Percentiles rank a stretch among this genome's conserved stretches.
Conservation (phyloP, 495 filamentous ascomycete genomes). For the Hyaloscypha finlandica region DNA sequence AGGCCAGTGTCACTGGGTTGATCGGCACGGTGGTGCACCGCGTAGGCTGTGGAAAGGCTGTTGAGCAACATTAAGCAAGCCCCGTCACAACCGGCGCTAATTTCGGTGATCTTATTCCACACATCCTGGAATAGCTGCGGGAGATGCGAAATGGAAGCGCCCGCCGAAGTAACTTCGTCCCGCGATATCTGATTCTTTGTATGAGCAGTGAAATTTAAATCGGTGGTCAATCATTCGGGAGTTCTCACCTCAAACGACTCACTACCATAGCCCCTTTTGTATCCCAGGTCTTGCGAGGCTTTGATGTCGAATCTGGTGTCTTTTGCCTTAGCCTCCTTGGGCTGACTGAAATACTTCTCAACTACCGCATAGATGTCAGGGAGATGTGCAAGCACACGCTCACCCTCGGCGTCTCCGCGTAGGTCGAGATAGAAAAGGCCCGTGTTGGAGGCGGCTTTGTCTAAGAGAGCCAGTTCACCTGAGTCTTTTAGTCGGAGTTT, state of each 20-base stretch:
- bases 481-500: slow-evolving; percentile 14
- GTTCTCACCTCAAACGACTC: slow-evolving; percentile 23
- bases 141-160: slow-evolving; percentile 16
- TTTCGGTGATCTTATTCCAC: slow-evolving; percentile 15
- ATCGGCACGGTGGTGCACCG: slow-evolving; percentile 36
- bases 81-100: slow-evolving; percentile 33
- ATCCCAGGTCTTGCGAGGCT: slow-evolving; percentile 24
- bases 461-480: slow-evolving; percentile 14
- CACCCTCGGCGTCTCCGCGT: slow-evolving; percentile 15
- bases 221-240: background rate
- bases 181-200: slow-evolving; percentile 20
- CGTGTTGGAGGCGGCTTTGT: slow-evolving; percentile 15
- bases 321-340: slow-evolving; percentile 17
- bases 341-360: slow-evolving; percentile 20
- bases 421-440: slow-evolving; percentile 26
- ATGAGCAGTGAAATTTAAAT: slow-evolving; percentile 1
- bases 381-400: slow-evolving; percentile 20
- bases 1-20: slow-evolving; percentile 32
- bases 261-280: slow-evolving; percentile 14
- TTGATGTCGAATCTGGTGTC: slow-evolving; percentile 22
- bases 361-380: slow-evolving; percentile 13
- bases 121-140: slow-evolving; percentile 12
- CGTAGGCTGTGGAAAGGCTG: slow-evolving; percentile 50
- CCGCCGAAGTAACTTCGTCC: slow-evolving; percentile 13
- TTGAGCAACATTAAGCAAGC: slow-evolving; percentile 51